Evolutionary conservation across 371 early-diverging fungal genomes (phyloP).

Genomic region (Parasitella parasitica): DNA sequence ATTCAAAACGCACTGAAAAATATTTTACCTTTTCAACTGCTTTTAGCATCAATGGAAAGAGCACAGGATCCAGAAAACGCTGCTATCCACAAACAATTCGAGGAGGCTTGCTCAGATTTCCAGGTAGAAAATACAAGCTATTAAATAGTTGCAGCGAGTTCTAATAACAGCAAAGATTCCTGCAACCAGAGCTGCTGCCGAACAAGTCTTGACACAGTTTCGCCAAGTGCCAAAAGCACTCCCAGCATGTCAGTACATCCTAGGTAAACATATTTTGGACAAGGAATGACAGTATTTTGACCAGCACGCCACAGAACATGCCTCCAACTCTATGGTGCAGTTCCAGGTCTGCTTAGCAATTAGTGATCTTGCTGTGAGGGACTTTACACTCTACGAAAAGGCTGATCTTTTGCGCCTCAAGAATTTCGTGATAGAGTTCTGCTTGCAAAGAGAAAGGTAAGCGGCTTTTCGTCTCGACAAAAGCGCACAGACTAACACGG

Average conservation of each 20-base stretch:
- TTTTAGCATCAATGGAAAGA: slow-evolving; percentile 4
- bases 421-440: slow-evolving; percentile 59
- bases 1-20: too few relatives aligned
- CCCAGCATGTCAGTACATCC: slow-evolving; percentile 64
- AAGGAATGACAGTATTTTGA: too few relatives aligned
- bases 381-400: slow-evolving; percentile 57
- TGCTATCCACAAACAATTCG: slow-evolving; percentile 49
- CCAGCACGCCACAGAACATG: too few relatives aligned
- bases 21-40: background rate
- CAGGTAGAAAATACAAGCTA: slow-evolving; percentile 42
- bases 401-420: slow-evolving; percentile 51
- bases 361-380: slow-evolving; percentile 56
- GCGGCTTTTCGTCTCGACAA: too few relatives aligned
- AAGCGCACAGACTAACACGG: too few relatives aligned
- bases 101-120: slow-evolving; percentile 68
- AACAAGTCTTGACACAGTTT: slow-evolving; percentile 57
- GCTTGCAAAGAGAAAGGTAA: slow-evolving; percentile 44
- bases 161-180: too few relatives aligned
- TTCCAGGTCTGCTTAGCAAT: slow-evolving; percentile 66
- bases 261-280: too few relatives aligned
- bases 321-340: slow-evolving; percentile 55
- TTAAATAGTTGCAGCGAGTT: too few relatives aligned
- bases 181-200: slow-evolving; percentile 60
- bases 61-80: slow-evolving; percentile 29
- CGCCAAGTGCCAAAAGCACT: slow-evolving; percentile 61